phyloP scores from a whole-genome alignment of 176 grass and related monocot genomes.

The Chloris gayana region DNA sequence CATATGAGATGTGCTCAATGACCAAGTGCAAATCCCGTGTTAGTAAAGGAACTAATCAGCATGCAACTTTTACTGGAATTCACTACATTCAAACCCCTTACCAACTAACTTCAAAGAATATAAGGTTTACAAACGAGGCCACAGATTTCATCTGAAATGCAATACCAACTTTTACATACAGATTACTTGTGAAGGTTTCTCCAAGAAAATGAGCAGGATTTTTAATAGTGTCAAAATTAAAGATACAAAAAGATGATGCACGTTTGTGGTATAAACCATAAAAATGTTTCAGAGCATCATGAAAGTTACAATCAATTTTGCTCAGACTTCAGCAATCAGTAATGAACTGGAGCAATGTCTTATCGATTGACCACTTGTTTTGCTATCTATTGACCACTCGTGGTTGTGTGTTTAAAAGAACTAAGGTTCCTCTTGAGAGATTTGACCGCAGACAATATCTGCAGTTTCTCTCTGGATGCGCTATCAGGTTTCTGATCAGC shows the following conservation, averaged over 20 bases:
- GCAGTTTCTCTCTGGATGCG: slow-evolving; percentile 39
- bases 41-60: too few species aligned
- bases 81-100: too few species aligned
- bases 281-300: neutral
- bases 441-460: slow-evolving; percentile 48
- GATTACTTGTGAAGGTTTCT: neutral
- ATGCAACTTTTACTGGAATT: too few species aligned
- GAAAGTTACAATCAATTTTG: neutral
- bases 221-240: slow-evolving; percentile 9
- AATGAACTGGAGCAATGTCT: neutral
- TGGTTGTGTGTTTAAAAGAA: slow-evolving; percentile 38
- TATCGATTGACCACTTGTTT: neutral
- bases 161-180: neutral
- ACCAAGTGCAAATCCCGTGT: too few species aligned
- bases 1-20: too few species aligned
- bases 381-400: slow-evolving; percentile 12
- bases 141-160: neutral
- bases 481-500: neutral
- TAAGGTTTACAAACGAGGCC: too few species aligned
- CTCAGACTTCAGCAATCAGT: neutral
- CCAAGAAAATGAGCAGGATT: neutral
- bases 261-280: neutral
- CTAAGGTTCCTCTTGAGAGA: slow-evolving; percentile 62
- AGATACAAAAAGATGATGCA: neutral
- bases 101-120: too few species aligned